These are phyloP conservation scores for Apiospora marii DNA, from an alignment of 2,329 filamentous ascomycete genomes.

Conservation along the genomic window DNA sequence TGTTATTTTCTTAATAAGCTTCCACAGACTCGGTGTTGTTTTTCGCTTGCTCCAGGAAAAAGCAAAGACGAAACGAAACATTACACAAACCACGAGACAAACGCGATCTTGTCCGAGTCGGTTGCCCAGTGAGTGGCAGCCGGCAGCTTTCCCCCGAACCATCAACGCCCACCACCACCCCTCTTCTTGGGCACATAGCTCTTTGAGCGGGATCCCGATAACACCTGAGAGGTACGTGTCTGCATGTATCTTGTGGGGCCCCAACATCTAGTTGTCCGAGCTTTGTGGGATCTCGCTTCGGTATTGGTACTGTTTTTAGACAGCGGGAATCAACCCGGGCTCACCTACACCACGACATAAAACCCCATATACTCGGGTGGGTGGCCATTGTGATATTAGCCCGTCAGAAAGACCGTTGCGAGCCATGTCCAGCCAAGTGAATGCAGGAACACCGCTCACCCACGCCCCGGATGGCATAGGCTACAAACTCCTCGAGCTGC, in stretches of 20 bases:
- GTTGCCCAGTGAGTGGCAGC: neutral
- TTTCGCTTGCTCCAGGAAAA: neutral
- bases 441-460: constrained; percentile 57
- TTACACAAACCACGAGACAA: neutral
- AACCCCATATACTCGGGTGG: neutral
- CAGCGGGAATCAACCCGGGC: neutral
- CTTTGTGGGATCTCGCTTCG: neutral
- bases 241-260: neutral
- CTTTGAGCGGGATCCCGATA: no score
- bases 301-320: neutral
- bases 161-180: neutral
- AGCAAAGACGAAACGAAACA: neutral
- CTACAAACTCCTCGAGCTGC: constrained; percentile 70
- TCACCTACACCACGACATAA: neutral
- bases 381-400: neutral
- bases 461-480: constrained; percentile 57
- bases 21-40: neutral
- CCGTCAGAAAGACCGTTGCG: neutral
- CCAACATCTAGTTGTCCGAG: neutral
- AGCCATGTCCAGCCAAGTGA: constrained; percentile 42
- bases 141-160: neutral
- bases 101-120: neutral
- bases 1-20: neutral
- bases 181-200: neutral
- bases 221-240: no score